These are phyloP conservation scores for Verticillium nubilum DNA, from an alignment of 2,329 filamentous ascomycete species.

Conservation along the genomic window DNA sequence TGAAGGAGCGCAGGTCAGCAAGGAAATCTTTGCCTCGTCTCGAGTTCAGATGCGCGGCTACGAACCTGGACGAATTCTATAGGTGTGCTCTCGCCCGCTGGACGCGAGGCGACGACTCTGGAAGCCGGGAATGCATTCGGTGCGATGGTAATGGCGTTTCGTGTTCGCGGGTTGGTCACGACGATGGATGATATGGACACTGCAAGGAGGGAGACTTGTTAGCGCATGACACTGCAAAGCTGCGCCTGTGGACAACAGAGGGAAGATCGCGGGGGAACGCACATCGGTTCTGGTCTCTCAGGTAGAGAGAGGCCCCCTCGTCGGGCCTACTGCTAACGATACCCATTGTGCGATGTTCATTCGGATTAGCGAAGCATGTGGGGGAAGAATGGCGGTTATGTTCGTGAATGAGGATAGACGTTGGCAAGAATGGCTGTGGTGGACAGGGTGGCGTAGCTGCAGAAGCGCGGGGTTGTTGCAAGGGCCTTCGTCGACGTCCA, in stretches of 20 bases:
- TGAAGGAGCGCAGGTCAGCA: constrained; percentile 28
- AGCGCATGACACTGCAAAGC: constrained; percentile 13
- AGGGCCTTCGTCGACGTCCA: background rate
- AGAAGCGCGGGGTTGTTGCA: background rate
- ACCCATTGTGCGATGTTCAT: constrained; percentile 63
- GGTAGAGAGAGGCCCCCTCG: constrained; percentile 72
- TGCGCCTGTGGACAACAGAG: constrained; percentile 9
- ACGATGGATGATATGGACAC: constrained; percentile 82
- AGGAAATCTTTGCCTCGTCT: background rate
- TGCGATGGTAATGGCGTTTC: constrained; percentile 68
- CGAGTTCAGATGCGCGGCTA: constrained; percentile 13
- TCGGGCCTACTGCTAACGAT: constrained; percentile 85
- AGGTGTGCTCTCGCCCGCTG: constrained; percentile 66
- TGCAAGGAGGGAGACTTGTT: constrained; percentile 29
- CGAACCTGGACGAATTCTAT: constrained; percentile 90
- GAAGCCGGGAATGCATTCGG: constrained; percentile 87
- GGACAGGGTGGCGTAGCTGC: background rate
- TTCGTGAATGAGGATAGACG: background rate
- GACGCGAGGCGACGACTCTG: constrained; percentile 66
- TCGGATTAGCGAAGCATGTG: constrained; percentile 7
- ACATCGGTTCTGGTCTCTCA: constrained; percentile 92
- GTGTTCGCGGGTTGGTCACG: constrained; percentile 74
- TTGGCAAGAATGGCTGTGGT: constrained; percentile 1
- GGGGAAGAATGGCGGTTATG: background rate
- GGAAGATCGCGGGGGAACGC: constrained; percentile 30